phyloP scores from a whole-genome alignment of 1,139 yeast genomes.

The Wickerhamomyces sp. region DNA sequence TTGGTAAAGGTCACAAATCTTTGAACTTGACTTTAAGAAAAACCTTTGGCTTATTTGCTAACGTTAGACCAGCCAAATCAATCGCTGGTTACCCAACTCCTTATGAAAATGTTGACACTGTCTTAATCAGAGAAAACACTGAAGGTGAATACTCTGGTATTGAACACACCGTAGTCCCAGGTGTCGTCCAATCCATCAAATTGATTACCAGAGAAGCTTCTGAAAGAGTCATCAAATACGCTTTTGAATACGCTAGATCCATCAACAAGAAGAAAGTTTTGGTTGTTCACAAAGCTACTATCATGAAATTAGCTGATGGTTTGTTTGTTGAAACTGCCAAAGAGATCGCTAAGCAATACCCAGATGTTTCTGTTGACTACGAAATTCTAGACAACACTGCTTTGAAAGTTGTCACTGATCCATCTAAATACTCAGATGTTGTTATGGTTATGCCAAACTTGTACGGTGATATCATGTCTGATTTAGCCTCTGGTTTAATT shows the following conservation, averaged over 20 bases:
- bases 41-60: conserved; percentile 93
- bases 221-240: conserved; percentile 93
- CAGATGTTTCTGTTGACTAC: conserved; percentile 75
- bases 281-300: conserved; percentile 97
- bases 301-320: conserved; percentile 98
- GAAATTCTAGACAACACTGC: conserved; percentile 97
- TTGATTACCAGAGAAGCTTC: conserved; percentile 95
- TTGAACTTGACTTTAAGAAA: conserved; percentile 96
- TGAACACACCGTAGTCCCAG: conserved; percentile 97
- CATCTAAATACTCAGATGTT: conserved; percentile 71
- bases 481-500: conserved; percentile 92
- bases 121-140: conserved; percentile 96
- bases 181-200: conserved; percentile 97
- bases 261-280: conserved; percentile 85
- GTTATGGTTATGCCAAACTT: conserved; percentile 99
- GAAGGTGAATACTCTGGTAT: conserved; percentile 99
- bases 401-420: conserved; percentile 84
- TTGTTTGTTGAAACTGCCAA: conserved; percentile 89
- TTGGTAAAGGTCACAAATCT: conserved; percentile 97
- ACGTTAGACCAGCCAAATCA: conserved; percentile 95
- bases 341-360: conserved; percentile 87
- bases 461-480: conserved; percentile 98
- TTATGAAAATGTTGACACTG: conserved; percentile 90
- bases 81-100: conserved; percentile 93
- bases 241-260: conserved; percentile 91